Evolutionary conservation across 1,284 basidiomycete genomes (phyloP).

Genomic region (Trichosporon inkin): DNA sequence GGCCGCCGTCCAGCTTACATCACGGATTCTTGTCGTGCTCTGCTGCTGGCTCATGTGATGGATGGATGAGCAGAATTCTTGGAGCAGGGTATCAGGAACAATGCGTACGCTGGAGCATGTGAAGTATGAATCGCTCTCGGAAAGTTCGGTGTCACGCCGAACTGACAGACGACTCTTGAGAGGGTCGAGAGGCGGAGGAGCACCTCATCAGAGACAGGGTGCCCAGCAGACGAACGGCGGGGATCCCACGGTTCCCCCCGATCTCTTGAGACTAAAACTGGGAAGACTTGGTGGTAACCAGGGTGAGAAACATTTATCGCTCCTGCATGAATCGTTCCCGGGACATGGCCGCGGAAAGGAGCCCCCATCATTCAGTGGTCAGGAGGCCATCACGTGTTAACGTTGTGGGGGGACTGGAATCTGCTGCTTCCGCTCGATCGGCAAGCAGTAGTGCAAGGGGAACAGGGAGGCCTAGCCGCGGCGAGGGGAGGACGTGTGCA

Average conservation of each 20-base stretch:
- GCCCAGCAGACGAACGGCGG: not conserved
- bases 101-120: conserved; percentile 1
- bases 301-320: too few species aligned
- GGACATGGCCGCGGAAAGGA: too few species aligned
- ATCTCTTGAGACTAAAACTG: not conserved
- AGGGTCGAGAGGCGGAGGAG: not conserved
- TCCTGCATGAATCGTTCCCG: too few species aligned
- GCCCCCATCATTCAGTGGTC: too few species aligned
- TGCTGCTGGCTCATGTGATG: conserved; percentile 1
- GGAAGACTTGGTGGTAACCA: too few species aligned
- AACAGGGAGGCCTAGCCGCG: too few species aligned
- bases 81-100: not conserved
- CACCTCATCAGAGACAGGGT: not conserved
- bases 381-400: too few species aligned
- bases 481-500: too few species aligned
- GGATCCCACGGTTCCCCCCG: not conserved
- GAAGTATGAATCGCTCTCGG: not conserved
- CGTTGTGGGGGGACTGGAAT: too few species aligned
- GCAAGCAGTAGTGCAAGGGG: too few species aligned
- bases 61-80: not conserved
- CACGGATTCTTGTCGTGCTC: not conserved
- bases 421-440: too few species aligned
- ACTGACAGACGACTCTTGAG: not conserved
- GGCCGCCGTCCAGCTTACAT: not conserved
- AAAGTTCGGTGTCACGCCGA: conserved; percentile 4